phyloP scores from a whole-genome alignment of 1,284 basidiomycete genomes.

The Apiotrichum montevideense region DNA sequence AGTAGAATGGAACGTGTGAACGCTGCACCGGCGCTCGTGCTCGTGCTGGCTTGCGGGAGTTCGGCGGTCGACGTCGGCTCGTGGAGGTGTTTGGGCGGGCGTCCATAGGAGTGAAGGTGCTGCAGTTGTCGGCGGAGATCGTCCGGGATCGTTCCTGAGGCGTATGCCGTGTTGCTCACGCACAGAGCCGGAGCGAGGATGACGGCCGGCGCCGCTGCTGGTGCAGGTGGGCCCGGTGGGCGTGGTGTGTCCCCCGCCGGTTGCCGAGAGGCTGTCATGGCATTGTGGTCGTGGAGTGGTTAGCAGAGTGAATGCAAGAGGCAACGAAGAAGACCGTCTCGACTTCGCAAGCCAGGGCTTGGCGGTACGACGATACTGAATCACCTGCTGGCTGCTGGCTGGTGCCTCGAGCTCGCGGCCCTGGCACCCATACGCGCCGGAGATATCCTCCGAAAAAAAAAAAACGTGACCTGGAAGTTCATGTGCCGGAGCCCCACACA shows the following conservation, averaged over 20 bases:
- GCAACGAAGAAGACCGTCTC: too few species aligned
- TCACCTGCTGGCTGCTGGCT: too few species aligned
- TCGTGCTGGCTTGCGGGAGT: conserved; percentile 17
- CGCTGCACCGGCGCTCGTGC: conserved; percentile 38
- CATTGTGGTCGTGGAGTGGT: background rate
- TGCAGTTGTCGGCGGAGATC: background rate
- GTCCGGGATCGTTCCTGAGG: background rate
- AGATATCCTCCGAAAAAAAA: too few species aligned
- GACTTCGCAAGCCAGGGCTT: background rate
- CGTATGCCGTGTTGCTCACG: background rate
- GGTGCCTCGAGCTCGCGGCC: too few species aligned
- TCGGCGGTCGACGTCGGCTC: background rate
- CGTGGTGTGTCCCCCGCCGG: background rate
- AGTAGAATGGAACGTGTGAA: conserved; percentile 40
- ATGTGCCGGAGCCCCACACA: too few species aligned
- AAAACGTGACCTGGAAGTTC: too few species aligned
- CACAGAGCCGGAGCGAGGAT: background rate
- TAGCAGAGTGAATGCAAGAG: too few species aligned
- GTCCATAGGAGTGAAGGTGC: background rate
- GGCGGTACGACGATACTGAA: too few species aligned
- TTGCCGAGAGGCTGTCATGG: background rate
- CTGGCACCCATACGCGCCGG: too few species aligned
- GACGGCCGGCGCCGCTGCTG: background rate
- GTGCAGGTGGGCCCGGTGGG: background rate
- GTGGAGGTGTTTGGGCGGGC: background rate